phyloP scores from a whole-genome alignment of 495 filamentous ascomycete genomes.

The Aspergillus conjunctus region DNA sequence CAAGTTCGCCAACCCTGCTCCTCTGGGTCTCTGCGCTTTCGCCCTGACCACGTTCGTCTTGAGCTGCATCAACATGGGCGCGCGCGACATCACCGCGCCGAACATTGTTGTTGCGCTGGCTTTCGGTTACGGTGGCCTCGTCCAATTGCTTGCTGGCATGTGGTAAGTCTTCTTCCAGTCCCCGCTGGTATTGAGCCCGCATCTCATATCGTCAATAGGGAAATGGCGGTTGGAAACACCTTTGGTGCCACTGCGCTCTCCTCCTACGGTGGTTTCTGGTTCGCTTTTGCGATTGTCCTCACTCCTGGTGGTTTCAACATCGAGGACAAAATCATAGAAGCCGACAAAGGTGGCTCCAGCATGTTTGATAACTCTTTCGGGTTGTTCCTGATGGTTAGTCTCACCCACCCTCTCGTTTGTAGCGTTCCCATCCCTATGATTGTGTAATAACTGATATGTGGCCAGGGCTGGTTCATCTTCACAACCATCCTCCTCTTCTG shows the following conservation, averaged over 20 bases:
- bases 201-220: constrained; percentile 57
- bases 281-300: constrained; percentile 84
- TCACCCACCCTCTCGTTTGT: background rate
- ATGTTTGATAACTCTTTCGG: constrained; percentile 72
- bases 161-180: constrained; percentile 65
- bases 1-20: constrained; percentile 88
- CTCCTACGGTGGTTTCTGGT: constrained; percentile 98
- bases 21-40: constrained; percentile 85
- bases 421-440: background rate
- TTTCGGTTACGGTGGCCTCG: constrained; percentile 82
- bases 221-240: constrained; percentile 97
- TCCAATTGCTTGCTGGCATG: constrained; percentile 95
- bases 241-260: constrained; percentile 97
- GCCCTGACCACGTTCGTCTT: constrained; percentile 95
- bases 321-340: constrained; percentile 25
- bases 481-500: constrained; percentile 83
- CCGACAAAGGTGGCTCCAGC: constrained; percentile 7
- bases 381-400: constrained; percentile 76
- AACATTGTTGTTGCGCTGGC: constrained; percentile 72
- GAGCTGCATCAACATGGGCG: constrained; percentile 76
- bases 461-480: constrained; percentile 96
- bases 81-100: constrained; percentile 59
- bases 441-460: constrained; percentile 16
- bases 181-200: background rate
- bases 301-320: constrained; percentile 78